Evolutionary conservation across 495 filamentous ascomycete genomes (phyloP), one percentile per base, ranked within the genome.

Genomic region (Penicillium robsamsonii): DNA sequence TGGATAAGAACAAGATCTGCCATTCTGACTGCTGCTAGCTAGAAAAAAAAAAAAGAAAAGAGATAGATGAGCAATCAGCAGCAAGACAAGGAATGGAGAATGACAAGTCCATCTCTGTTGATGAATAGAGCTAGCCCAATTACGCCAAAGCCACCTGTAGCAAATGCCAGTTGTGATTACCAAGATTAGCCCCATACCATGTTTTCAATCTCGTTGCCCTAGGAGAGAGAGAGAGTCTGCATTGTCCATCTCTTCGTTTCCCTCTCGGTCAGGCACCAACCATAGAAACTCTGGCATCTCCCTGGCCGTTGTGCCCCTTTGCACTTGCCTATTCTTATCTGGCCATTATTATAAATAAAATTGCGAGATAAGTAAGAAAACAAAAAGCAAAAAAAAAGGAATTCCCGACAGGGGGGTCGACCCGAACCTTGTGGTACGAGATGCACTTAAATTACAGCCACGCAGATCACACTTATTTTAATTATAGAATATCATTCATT

Each of bases 201-300:
- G 5, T 29, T 29, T 25, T 46, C 44, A 30, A 46, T 46, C 25
- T 46, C 44, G 10, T 24, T 50, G 7, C 37, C 47, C 30, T 50
- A 30, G 30, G 47, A 22, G 10, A 50, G 47, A 22, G 10, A 50
- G 10, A 22, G 47, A 20, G 13, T 50, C 12, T 2, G 2, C 31
- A 50, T 38, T 44, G 1, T 35, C 53, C 31, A 56, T 49, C 46
- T 64, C 58, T 56, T 67, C 58, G 46, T 62, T 67, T 27, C 61
- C 64, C 51, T 67, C 64, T 29, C 55, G 30, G 47, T 66, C 38
- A 64, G 31, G 15, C 53, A 66, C 57, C 57, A 66, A 20, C 57
- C 63, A 27, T 1, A 22, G 22, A 22, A 22, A 22, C 1, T 22
- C 22, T 2, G 22, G 22, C 22, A 22, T 22, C 22, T 22, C 22